These are phyloP conservation scores for Dryas integrifolia DNA, from an alignment of 331 rosid species.

Conservation along the genomic window DNA sequence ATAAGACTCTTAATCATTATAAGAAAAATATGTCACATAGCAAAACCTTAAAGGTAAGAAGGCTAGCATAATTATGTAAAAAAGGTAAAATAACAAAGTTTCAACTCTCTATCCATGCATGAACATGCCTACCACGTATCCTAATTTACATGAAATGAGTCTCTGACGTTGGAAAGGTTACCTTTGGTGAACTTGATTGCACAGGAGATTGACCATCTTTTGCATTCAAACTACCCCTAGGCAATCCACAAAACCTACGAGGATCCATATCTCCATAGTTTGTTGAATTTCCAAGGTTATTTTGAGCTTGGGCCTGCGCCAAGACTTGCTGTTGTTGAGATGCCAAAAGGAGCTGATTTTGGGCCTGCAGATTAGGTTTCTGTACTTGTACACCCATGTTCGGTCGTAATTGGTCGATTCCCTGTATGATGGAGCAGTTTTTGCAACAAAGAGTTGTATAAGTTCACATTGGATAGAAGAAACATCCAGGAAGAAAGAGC, in stretches of 20 bases:
- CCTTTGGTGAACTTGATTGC: conserved; percentile 85
- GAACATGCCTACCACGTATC: neutral
- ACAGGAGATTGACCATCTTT: conserved; percentile 82
- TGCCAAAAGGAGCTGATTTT: conserved; percentile 73
- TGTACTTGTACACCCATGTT: conserved; percentile 74
- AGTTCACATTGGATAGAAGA: neutral
- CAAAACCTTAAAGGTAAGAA: neutral
- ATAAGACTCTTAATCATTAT: neutral
- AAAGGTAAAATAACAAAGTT: neutral
- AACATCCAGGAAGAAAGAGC: conserved; percentile 11
- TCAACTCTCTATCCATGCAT: neutral
- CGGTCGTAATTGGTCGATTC: conserved; percentile 72
- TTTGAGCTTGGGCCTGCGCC: conserved; percentile 78
- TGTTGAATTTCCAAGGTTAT: conserved; percentile 51
- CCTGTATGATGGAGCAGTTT: conserved; percentile 39
- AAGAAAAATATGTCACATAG: neutral
- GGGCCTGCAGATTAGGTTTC: conserved; percentile 67
- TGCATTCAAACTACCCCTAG: conserved; percentile 55
- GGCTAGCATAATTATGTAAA: neutral
- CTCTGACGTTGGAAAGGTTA: conserved; percentile 6
- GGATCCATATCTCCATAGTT: conserved; percentile 71
- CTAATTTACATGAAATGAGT: neutral
- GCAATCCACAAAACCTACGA: conserved; percentile 61
- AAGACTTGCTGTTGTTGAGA: conserved; percentile 70
- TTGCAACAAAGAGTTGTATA: neutral